Evolutionary conservation across 2,329 filamentous ascomycete genomes (phyloP).

Genomic region (Aureobasidium sp.): DNA sequence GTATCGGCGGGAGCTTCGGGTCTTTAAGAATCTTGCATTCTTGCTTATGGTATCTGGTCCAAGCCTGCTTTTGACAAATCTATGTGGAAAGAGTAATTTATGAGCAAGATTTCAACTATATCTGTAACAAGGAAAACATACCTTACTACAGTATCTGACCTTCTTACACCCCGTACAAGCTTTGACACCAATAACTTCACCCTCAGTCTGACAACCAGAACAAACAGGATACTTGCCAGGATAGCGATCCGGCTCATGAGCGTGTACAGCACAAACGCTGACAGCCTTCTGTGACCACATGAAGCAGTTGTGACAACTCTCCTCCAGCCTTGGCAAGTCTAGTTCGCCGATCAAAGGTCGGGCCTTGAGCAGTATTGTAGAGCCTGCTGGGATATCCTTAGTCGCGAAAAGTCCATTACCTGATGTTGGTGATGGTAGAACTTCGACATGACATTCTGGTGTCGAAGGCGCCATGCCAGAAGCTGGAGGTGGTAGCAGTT

Average conservation of each 20-base stretch:
- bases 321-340: conserved; percentile 40
- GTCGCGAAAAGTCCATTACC: conserved; percentile 50
- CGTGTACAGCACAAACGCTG: conserved; percentile 13
- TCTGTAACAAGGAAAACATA: conserved; percentile 19
- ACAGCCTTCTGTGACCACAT: conserved; percentile 30
- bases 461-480: not conserved
- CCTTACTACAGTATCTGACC: conserved; percentile 53
- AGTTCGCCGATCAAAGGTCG: conserved; percentile 47
- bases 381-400: conserved; percentile 37
- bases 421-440: conserved; percentile 16
- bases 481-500: not conserved
- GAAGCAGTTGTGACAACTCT: conserved; percentile 52
- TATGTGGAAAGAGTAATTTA: conserved; percentile 21
- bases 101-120: not conserved
- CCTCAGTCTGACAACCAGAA: not conserved
- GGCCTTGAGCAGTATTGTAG: conserved; percentile 40
- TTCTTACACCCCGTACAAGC: conserved; percentile 49
- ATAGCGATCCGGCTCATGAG: conserved; percentile 10
- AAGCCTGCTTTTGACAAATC: conserved; percentile 51
- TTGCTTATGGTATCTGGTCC: conserved; percentile 50
- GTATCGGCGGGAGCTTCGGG: conserved; percentile 31
- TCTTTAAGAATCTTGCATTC: conserved; percentile 48
- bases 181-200: conserved; percentile 31
- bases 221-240: not conserved
- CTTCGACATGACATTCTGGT: conserved; percentile 9